These are phyloP conservation scores for Lentinula sp. DNA, from an alignment of 768 basidiomycete genomes.

Conservation along the genomic window DNA sequence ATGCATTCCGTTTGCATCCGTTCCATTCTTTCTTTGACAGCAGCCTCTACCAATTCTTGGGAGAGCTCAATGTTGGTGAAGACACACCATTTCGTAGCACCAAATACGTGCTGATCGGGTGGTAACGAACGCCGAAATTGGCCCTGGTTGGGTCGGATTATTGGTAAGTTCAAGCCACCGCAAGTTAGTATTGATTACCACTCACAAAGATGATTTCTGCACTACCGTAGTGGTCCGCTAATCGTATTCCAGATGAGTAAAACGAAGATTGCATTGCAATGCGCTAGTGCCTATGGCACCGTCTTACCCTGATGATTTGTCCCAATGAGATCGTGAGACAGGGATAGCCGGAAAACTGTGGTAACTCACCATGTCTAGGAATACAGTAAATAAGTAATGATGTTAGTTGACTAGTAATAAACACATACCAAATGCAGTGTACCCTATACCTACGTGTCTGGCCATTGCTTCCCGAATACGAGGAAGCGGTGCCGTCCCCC, in stretches of 20 bases:
- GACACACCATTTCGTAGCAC: slow-evolving; percentile 86
- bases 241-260: slow-evolving; percentile 8
- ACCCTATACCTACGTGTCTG: slow-evolving; percentile 55
- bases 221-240: slow-evolving; percentile 85
- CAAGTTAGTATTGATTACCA: slow-evolving; percentile 5
- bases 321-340: background rate
- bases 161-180: background rate
- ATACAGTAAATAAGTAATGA: background rate
- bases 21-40: slow-evolving; percentile 62
- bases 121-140: slow-evolving; percentile 51
- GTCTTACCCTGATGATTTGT: background rate
- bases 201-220: slow-evolving; percentile 77
- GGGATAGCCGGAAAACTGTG: background rate
- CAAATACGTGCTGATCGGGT: slow-evolving; percentile 40
- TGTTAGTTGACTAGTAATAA: background rate
- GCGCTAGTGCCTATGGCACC: background rate
- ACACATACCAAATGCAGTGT: slow-evolving; percentile 53
- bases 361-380: slow-evolving; percentile 49
- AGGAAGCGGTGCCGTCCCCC: slow-evolving; percentile 67
- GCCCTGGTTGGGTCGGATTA: slow-evolving; percentile 41
- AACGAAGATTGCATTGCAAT: slow-evolving; percentile 3
- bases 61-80: slow-evolving; percentile 52
- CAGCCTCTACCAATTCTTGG: slow-evolving; percentile 51
- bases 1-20: slow-evolving; percentile 56
- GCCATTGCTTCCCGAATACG: slow-evolving; percentile 67